These are phyloP conservation scores for Tetrapisispora phaffii DNA, from an alignment of 805 yeast species.

Conservation along the genomic window DNA sequence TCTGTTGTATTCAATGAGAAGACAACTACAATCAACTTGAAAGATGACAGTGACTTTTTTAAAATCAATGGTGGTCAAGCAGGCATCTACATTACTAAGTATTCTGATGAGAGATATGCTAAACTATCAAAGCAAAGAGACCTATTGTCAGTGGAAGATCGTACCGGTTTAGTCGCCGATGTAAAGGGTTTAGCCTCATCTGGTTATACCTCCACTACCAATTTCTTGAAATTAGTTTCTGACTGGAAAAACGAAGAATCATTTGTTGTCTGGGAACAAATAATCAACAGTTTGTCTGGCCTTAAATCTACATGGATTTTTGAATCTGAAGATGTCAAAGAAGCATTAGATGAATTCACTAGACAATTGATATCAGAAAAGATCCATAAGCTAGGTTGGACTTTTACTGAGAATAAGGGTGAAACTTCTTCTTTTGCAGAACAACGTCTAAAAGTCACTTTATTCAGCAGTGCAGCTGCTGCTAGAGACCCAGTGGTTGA, in stretches of 20 bases:
- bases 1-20: conserved; percentile 46
- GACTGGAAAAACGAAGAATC: conserved; percentile 51
- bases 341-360: conserved; percentile 41
- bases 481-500: conserved; percentile 41
- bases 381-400: conserved; percentile 53
- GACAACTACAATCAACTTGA: conserved; percentile 37
- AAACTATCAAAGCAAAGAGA: conserved; percentile 52
- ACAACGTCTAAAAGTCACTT: conserved; percentile 56
- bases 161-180: conserved; percentile 75
- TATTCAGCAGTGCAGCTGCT: conserved; percentile 51
- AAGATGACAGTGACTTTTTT: conserved; percentile 39
- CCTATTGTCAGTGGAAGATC: conserved; percentile 60
- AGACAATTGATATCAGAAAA: conserved; percentile 30
- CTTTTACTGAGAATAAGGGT: conserved; percentile 36
- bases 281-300: conserved; percentile 39
- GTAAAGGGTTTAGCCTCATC: conserved; percentile 62
- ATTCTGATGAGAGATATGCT: conserved; percentile 57
- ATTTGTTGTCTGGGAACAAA: conserved; percentile 61
- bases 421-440: conserved; percentile 36
- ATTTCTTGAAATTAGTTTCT: conserved; percentile 48
- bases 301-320: conserved; percentile 47
- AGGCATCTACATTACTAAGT: conserved; percentile 68
- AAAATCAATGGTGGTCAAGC: conserved; percentile 66
- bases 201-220: conserved; percentile 55
- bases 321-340: conserved; percentile 38